These are phyloP conservation scores for Mucor sp. DNA, from an alignment of 371 early-diverging fungal genomes.

Conservation along the genomic window DNA sequence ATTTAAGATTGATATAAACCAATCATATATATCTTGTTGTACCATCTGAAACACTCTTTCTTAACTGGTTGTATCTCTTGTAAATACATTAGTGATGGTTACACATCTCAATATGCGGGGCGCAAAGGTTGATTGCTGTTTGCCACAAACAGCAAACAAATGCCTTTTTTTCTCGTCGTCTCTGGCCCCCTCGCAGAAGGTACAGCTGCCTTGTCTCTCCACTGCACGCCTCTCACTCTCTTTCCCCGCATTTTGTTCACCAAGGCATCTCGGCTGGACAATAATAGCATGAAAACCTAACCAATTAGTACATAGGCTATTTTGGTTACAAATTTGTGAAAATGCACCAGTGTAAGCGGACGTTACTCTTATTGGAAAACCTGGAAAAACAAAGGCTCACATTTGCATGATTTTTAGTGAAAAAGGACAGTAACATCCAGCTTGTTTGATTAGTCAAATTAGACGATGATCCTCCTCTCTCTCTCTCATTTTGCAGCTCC, in stretches of 20 bases:
- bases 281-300: background rate
- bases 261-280: too few relatives aligned
- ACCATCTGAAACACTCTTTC: conserved; percentile 10
- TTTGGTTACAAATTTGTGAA: conserved; percentile 7
- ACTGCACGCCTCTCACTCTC: too few relatives aligned
- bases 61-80: background rate
- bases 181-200: background rate
- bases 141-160: background rate
- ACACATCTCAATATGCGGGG: background rate
- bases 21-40: conserved; percentile 4
- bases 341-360: background rate
- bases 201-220: too few relatives aligned
- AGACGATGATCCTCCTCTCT: background rate
- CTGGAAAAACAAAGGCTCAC: background rate
- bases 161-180: background rate
- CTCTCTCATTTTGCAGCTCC: background rate
- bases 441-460: background rate
- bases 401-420: background rate
- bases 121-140: background rate
- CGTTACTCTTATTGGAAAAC: conserved; percentile 2
- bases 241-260: too few relatives aligned
- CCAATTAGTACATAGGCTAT: conserved; percentile 3
- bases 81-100: background rate
- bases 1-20: conserved; percentile 7
- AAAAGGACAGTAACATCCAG: background rate